Percentiles rank a stretch among this genome's conserved stretches.
phyloP scores from a whole-genome alignment of 371 early-diverging fungal species.

The Massospora cicadina region DNA sequence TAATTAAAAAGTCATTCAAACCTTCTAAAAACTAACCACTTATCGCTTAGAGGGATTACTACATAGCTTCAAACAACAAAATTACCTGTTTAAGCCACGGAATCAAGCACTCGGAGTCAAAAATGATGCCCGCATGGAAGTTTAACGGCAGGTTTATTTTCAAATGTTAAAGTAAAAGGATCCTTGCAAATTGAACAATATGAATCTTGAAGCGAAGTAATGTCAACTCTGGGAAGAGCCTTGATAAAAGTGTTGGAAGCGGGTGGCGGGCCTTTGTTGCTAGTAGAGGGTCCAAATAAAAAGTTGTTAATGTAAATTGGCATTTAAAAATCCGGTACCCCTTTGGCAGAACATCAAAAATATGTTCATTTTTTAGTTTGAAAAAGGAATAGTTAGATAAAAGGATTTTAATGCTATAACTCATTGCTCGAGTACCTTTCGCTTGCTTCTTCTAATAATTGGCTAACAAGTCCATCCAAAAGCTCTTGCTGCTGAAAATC shows the following conservation, averaged over 20 bases:
- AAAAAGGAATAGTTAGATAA: neutral
- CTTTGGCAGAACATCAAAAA: neutral
- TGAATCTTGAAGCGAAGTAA: neutral
- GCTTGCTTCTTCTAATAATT: neutral
- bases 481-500: neutral
- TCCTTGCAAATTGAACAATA: conserved; percentile 5
- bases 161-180: conserved; percentile 2
- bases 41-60: too few relatives aligned
- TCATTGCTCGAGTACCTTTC: neutral
- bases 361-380: neutral
- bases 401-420: neutral
- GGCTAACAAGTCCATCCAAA: neutral
- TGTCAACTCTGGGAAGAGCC: neutral
- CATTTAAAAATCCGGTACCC: neutral
- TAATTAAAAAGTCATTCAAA: too few relatives aligned
- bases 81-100: conserved; percentile 39
- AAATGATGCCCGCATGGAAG: conserved; percentile 49
- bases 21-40: too few relatives aligned
- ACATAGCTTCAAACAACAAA: too few relatives aligned
- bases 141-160: conserved; percentile 19
- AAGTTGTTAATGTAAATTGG: neutral
- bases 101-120: conserved; percentile 37
- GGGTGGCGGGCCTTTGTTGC: conserved; percentile 21
- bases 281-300: too few relatives aligned
- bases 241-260: conserved; percentile 3